Percentiles rank a stretch among this genome's conserved stretches.
Evolutionary conservation across 371 early-diverging fungal species (phyloP).

Genomic region (Conidiobolus coronatus): DNA sequence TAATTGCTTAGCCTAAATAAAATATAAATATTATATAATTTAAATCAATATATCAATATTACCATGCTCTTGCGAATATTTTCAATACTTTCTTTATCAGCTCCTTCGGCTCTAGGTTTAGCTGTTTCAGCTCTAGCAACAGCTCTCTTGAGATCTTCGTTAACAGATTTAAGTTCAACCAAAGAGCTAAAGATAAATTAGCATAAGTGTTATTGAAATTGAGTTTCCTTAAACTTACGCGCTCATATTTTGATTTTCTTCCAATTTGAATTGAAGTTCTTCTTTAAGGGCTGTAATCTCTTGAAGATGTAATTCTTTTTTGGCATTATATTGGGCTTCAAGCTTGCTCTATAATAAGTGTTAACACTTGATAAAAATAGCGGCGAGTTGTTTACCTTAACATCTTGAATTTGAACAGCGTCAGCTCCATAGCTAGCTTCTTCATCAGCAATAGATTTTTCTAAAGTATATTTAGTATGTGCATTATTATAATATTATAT

Average conservation of each 20-base stretch:
- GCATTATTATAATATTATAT: no score
- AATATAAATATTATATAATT: conserved; percentile 1
- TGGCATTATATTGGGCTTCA: conserved; percentile 58
- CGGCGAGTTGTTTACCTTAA: conserved; percentile 20
- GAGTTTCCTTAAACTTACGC: conserved; percentile 4
- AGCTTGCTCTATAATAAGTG: conserved; percentile 33
- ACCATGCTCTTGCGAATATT: conserved; percentile 72
- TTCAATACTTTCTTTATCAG: conserved; percentile 59
- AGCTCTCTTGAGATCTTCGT: conserved; percentile 30
- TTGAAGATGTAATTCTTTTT: conserved; percentile 45
- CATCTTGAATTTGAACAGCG: conserved; percentile 43
- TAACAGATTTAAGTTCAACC: conserved; percentile 27
- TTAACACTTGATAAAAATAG: neutral
- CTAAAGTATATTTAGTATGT: conserved; percentile 9
- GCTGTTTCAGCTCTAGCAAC: conserved; percentile 8
- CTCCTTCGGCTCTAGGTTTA: conserved; percentile 6
- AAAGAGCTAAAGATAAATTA: conserved; percentile 15
- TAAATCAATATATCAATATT: no score
- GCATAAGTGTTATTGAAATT: no score
- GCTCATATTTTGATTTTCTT: conserved; percentile 39
- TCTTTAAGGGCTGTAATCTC: conserved; percentile 52
- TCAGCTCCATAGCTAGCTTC: conserved; percentile 44
- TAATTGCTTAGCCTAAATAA: conserved; percentile 35
- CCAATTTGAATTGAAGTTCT: conserved; percentile 38
- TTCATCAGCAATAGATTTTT: conserved; percentile 80